These are phyloP conservation scores for Miscanthus lutarioriparius DNA, from an alignment of 176 grass and related monocot genomes.

Conservation along the genomic window DNA sequence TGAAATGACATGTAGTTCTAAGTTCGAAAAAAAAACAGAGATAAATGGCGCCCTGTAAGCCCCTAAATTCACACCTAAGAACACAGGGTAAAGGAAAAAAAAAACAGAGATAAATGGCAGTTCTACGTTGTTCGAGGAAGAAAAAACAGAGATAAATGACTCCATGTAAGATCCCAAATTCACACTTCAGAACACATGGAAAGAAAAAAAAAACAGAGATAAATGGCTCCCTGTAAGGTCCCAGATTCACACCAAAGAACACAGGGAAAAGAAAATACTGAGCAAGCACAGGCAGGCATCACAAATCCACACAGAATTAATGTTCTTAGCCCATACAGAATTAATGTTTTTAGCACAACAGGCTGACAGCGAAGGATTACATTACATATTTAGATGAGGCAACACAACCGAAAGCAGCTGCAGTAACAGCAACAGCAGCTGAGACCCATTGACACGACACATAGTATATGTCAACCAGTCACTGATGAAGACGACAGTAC, in stretches of 20 bases:
- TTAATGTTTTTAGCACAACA: conserved; percentile 29
- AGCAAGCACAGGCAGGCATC: conserved; percentile 13
- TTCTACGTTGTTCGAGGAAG: too few species aligned
- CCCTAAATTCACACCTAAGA: too few species aligned
- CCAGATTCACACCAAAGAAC: background rate
- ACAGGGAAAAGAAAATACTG: background rate
- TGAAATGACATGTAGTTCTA: too few species aligned
- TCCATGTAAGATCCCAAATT: background rate
- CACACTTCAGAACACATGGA: background rate
- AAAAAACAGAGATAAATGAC: too few species aligned
- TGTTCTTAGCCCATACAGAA: conserved; percentile 13
- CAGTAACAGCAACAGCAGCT: conserved; percentile 19
- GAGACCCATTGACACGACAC: conserved; percentile 47
- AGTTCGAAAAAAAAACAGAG: too few species aligned
- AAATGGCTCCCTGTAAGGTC: too few species aligned
- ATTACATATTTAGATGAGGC: conserved; percentile 50
- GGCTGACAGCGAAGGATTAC: conserved; percentile 35
- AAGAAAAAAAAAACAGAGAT: too few species aligned
- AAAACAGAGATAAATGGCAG: too few species aligned
- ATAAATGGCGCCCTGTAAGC: background rate
- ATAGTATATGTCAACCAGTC: conserved; percentile 41
- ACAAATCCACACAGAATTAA: conserved; percentile 45
- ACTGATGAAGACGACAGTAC: background rate
- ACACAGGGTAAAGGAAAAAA: too few species aligned
- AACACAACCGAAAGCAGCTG: conserved; percentile 52